Evolutionary conservation across 1,284 basidiomycete species (phyloP).

Genomic region (Apiotrichum sp.): DNA sequence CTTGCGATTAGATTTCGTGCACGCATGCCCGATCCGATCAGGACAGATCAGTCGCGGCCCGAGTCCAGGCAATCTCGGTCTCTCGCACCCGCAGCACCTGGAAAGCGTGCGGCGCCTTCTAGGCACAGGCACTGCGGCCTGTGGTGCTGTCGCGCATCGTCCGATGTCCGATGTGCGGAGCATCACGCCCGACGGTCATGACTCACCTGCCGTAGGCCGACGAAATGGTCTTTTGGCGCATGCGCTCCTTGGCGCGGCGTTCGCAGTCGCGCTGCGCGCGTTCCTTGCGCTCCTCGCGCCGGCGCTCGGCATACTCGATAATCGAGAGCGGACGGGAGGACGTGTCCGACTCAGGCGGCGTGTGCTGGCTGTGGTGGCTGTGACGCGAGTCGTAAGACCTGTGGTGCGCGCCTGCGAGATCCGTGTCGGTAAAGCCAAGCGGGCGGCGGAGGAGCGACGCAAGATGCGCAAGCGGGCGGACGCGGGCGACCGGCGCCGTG

Average conservation of each 20-base stretch:
- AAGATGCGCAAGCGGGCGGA: constrained; percentile 5
- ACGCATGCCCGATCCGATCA: background rate
- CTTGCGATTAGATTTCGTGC: too few relatives aligned
- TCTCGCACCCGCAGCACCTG: too few relatives aligned
- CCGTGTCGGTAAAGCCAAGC: background rate
- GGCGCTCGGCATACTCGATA: constrained; percentile 2
- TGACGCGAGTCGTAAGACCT: background rate
- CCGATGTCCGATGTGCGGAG: too few relatives aligned
- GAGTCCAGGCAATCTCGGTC: too few relatives aligned
- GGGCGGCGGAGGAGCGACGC: background rate
- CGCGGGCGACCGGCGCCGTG: constrained; percentile 10
- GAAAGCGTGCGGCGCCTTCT: background rate
- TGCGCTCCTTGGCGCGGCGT: background rate
- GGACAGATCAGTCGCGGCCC: too few relatives aligned
- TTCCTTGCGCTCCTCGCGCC: background rate
- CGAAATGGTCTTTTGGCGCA: constrained; percentile 11
- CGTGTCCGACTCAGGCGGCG: background rate
- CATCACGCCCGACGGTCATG: background rate
- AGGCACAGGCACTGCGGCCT: background rate
- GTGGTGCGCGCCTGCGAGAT: background rate
- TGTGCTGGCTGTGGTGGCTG: background rate
- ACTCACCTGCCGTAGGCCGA: constrained; percentile 22
- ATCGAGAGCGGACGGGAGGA: background rate
- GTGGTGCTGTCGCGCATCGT: too few relatives aligned
- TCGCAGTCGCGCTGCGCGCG: background rate